Base-by-base conservation (phyloP, 345 rosid species). In the Populus ilicifolia region DNA sequence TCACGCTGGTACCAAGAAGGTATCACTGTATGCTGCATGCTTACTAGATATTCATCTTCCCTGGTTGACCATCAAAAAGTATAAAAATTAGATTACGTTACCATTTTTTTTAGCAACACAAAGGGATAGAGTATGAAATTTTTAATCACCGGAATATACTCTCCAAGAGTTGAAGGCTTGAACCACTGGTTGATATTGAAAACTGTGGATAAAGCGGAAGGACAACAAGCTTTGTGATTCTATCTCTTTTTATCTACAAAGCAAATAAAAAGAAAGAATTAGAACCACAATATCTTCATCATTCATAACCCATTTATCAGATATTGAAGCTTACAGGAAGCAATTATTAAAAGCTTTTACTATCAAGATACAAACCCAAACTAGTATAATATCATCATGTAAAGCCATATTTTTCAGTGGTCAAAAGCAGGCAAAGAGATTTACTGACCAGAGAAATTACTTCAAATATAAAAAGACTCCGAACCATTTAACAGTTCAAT, bases 1-100 rank as follows among this genome's bases (percentile, higher is more conserved):
- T 96, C 97, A 43, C 99, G 96, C 83, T 96, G 99, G 81, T 96
- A 96, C 99, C 99, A 96, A 6, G 99, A 96, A 70, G 99, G 99
- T 76, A 96, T 96, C 79, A 96, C 98, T 5, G 98, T 95, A 78
- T 95, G 99, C 80, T 92, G 98, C 99, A 95, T 95, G 88, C 91
- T 95, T 54, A 92, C 98, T 71, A 95, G 94, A 85, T 95, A 95
- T 80, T 93, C 99, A 84, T 95, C 99, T 81, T 93, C 96, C 89
- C 99, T 95, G 85, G 75, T 13, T 67, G 78, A 76, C 12, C 79
- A 80, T 75, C 75, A 75, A 80, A 77, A 75, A 68, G 79, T n/a
- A 62, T 81, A 35, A 65, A 62, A 35, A 54, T 80, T 73, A 61
- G 44, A 72, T 63, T 30, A 54, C 38, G 18, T 9, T 25, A 30